A percentile compares a stretch with the other conserved stretches of the same genome.
Evolutionary conservation across 164 flowering plant species (phyloP).

Genomic region (Tinospora cordifolia): DNA sequence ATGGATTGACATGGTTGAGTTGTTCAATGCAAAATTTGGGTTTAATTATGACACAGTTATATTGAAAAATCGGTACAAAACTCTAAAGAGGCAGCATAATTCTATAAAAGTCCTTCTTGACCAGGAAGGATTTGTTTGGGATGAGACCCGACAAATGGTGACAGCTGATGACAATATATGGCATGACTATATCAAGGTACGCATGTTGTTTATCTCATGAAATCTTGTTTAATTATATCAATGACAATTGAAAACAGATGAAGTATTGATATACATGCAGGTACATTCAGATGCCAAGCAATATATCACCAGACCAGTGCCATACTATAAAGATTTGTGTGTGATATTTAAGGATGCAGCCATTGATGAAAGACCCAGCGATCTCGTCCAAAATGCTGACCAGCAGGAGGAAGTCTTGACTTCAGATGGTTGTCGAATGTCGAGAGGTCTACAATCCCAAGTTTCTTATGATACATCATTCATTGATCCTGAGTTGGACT

Average conservation of each 20-base stretch:
- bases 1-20: conserved; percentile 44
- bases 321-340: conserved; percentile 49
- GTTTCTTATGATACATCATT: conserved; percentile 8
- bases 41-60: conserved; percentile 34
- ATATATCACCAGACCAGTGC: conserved; percentile 53
- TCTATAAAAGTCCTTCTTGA: conserved; percentile 43
- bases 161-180: conserved; percentile 54
- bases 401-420: conserved; percentile 13
- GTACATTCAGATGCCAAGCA: conserved; percentile 51
- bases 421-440: not conserved
- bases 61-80: conserved; percentile 53
- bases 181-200: conserved; percentile 55
- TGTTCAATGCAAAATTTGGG: conserved; percentile 46
- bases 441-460: conserved; percentile 17
- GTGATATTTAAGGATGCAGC: conserved; percentile 32
- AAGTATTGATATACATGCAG: conserved; percentile 25
- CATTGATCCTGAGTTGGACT: not conserved
- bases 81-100: conserved; percentile 46
- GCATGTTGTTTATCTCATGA: not conserved
- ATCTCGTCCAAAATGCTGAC: conserved; percentile 21
- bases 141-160: conserved; percentile 54
- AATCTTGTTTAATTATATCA: not conserved
- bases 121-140: conserved; percentile 49
- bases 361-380: conserved; percentile 23
- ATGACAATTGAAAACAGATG: not conserved